phyloP scores from a whole-genome alignment of 148 eudicot genomes.

The Amaranthus palmeri region DNA sequence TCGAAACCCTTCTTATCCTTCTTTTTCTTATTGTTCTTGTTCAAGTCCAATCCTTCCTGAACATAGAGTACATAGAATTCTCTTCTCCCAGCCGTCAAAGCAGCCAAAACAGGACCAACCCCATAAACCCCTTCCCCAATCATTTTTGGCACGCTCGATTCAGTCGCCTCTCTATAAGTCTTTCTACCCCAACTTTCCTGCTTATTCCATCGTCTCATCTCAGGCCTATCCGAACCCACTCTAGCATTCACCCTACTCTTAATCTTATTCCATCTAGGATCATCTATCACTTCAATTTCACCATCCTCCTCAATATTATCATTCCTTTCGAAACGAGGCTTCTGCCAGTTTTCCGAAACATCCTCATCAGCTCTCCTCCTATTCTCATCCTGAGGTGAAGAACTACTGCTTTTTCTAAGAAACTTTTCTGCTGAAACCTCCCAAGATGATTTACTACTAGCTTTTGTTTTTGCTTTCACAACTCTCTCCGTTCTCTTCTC shows the following conservation, averaged over 20 bases:
- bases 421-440: slow-evolving; percentile 77
- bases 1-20: slow-evolving; percentile 97
- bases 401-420: slow-evolving; percentile 29
- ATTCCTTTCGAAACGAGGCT: slow-evolving; percentile 23
- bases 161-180: slow-evolving; percentile 75
- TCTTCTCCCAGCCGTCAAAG: slow-evolving; percentile 73
- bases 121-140: slow-evolving; percentile 88
- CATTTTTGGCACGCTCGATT: slow-evolving; percentile 77
- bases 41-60: slow-evolving; percentile 82
- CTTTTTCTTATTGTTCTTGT: slow-evolving; percentile 67
- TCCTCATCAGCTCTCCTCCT: slow-evolving; percentile 17
- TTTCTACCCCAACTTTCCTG: slow-evolving; percentile 78
- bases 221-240: slow-evolving; percentile 43
- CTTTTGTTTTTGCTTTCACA: slow-evolving; percentile 26
- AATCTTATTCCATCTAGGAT: slow-evolving; percentile 78
- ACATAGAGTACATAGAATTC: slow-evolving; percentile 74
- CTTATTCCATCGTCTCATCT: slow-evolving; percentile 45
- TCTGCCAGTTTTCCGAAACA: slow-evolving; percentile 27
- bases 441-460: slow-evolving; percentile 57
- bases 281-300: slow-evolving; percentile 39
- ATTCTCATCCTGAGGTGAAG: slow-evolving; percentile 27
- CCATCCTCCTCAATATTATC: slow-evolving; percentile 39
- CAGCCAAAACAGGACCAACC: slow-evolving; percentile 94
- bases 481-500: slow-evolving; percentile 26
- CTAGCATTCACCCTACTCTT: slow-evolving; percentile 42